A percentile compares a stretch with the other conserved stretches of the same genome.
phyloP scores from a whole-genome alignment of 495 filamentous ascomycete genomes.

The Penicillium psychrofluorescens region DNA sequence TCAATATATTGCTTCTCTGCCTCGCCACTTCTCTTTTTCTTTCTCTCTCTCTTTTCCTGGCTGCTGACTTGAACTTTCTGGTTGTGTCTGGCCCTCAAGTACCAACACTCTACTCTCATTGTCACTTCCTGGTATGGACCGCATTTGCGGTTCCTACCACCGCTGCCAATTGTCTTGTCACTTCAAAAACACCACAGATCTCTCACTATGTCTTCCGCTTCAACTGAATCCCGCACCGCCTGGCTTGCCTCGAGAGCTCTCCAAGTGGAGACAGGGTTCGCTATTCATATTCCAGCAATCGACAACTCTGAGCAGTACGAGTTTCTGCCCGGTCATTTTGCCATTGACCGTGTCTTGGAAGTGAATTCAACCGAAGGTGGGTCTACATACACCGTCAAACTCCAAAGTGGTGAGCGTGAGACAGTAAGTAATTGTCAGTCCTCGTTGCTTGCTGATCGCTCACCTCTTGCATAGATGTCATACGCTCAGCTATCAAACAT shows the following conservation, averaged over 20 bases:
- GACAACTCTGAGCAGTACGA: conserved; percentile 40
- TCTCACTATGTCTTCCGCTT: neutral
- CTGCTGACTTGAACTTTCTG: too few species aligned
- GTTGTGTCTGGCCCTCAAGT: neutral
- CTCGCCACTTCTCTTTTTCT: too few species aligned
- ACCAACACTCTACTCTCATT: neutral
- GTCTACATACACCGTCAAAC: conserved; percentile 35
- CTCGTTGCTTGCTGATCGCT: conserved; percentile 7
- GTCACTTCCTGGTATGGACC: neutral
- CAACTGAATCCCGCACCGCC: neutral
- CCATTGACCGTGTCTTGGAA: conserved; percentile 30
- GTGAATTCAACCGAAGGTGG: conserved; percentile 19
- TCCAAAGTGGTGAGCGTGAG: conserved; percentile 37
- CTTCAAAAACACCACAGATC: too few species aligned
- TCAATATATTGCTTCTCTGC: too few species aligned
- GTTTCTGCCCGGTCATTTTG: conserved; percentile 38
- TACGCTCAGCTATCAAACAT: conserved; percentile 20
- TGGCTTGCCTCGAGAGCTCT: neutral
- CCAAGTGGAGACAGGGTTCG: neutral
- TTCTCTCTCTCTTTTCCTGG: too few species aligned
- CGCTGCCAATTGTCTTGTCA: too few species aligned
- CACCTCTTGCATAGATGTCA: conserved; percentile 14
- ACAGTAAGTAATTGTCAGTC: conserved; percentile 24
- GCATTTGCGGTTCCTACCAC: neutral
- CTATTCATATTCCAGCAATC: conserved; percentile 22